Evolutionary conservation across 2,329 filamentous ascomycete species (phyloP).

Genomic region (Tolypocladium ophioglossoides): DNA sequence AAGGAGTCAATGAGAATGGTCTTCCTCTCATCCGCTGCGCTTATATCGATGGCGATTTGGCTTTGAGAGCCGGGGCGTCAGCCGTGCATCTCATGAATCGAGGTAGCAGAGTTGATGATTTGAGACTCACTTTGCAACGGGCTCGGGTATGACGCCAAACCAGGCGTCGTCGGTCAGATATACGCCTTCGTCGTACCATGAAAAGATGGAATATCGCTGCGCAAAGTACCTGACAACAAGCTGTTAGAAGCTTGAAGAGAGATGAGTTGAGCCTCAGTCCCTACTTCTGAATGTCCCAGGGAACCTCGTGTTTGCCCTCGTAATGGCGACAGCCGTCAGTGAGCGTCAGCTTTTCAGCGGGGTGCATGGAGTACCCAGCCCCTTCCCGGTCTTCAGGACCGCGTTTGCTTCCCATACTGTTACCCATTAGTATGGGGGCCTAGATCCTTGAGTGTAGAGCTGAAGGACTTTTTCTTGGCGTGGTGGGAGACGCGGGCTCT

Average conservation of each 20-base stretch:
- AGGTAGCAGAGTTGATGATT: neutral
- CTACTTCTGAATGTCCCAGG: conserved; percentile 77
- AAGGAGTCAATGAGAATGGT: conserved; percentile 77
- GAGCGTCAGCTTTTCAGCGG: conserved; percentile 35
- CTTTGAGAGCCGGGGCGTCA: neutral
- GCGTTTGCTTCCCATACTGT: conserved; percentile 7
- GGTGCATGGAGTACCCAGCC: conserved; percentile 23
- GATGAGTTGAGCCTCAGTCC: conserved; percentile 7
- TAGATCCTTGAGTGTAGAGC: neutral
- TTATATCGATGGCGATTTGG: conserved; percentile 54
- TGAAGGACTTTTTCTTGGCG: neutral
- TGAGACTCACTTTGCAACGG: conserved; percentile 61
- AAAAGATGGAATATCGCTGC: conserved; percentile 81
- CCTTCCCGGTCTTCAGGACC: conserved; percentile 5
- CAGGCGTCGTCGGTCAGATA: conserved; percentile 89
- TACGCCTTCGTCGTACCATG: conserved; percentile 76
- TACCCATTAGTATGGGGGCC: neutral
- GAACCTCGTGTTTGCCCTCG: conserved; percentile 56
- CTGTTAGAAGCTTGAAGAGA: neutral
- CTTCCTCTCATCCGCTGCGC: conserved; percentile 41
- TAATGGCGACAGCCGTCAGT: conserved; percentile 69
- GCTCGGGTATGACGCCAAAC: conserved; percentile 95
- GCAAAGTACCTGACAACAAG: conserved; percentile 63
- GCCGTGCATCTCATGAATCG: neutral
- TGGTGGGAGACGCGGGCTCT: neutral